Evolutionary conservation across 495 filamentous ascomycete genomes (phyloP), one percentile per base, ranked within the genome.

Genomic region (Neurospora cerealis): DNA sequence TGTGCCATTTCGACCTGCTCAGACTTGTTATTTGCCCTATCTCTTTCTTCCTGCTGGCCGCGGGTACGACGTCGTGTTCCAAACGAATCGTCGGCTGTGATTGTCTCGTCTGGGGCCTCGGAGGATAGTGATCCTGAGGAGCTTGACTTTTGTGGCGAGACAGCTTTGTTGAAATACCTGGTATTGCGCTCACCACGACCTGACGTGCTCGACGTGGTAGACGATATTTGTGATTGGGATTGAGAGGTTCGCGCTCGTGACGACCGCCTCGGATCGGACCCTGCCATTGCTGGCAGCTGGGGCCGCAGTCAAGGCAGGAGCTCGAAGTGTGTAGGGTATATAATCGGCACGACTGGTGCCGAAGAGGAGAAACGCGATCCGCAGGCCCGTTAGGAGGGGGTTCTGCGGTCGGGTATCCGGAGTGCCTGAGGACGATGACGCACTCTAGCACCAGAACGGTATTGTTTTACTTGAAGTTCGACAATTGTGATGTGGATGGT

Each of bases 231-330:
- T 60, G 91, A 89, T 77, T 89, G 87, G 73, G 93, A 90, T 83
- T 96, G 93, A 74, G 91, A 89, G 75, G 89, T 89, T 81, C 94
- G 93, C 84, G 94, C 93, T 83, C 96, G 90, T 78, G 95, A 96
- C 70, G 94, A 97, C 81, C 96, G 93, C 81, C 96, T 91, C 78
- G 94, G 92, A 78, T 93, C 91, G 84, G 78, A 75, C 73, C 81
- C 84, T 82, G 86, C 86, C 86, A 87, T 87, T 82, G 83, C 82
- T 83, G 74, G 77, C 75, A 73, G 75, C 74, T 70, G 75, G 72
- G 71, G 79, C 74, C 77, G 73, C 72, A 76, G 77, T 74, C 69
- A 75, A 71, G 77, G 76, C 78, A 74, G 75, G 74, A 74, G 75
- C 54, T 70, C 71, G 54, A 48, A 66, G 54, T 32, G 15, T 32